Evolutionary conservation across 23 red algal species (phyloP).

Genomic region (Gracilariopsis chorda): DNA sequence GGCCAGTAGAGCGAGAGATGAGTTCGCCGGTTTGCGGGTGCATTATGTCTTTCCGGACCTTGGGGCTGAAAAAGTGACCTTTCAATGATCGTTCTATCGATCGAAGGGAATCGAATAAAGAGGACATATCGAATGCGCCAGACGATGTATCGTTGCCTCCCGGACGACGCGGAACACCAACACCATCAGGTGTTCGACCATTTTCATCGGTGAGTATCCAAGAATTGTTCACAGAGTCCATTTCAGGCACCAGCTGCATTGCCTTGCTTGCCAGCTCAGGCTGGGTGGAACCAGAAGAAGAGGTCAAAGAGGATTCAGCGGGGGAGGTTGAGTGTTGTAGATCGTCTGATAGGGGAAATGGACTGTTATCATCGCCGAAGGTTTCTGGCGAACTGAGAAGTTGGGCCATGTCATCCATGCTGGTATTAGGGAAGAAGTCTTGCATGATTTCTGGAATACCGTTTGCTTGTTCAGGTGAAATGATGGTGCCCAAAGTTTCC

Average conservation of each 20-base stretch:
- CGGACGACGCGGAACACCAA: conserved; percentile 34
- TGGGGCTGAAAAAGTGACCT: conserved; percentile 33
- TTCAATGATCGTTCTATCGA: conserved; percentile 22
- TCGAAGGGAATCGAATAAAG: conserved; percentile 10
- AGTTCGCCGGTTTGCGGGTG: conserved; percentile 51
- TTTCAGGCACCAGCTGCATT: neutral
- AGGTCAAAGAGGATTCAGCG: neutral
- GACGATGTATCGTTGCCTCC: conserved; percentile 40
- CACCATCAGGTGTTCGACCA: conserved; percentile 26
- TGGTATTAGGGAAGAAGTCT: conserved; percentile 14
- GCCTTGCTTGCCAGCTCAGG: neutral
- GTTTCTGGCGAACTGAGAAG: neutral
- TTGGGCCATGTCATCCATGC: neutral
- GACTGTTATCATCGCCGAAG: neutral
- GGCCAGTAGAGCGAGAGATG: conserved; percentile 28
- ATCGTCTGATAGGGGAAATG: neutral
- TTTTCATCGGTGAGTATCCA: neutral
- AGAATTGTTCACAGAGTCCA: neutral
- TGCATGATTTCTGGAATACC: conserved; percentile 34
- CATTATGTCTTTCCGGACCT: conserved; percentile 52
- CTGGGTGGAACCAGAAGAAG: neutral
- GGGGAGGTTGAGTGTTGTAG: neutral
- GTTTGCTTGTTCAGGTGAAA: conserved; percentile 1
- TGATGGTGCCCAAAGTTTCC: conserved; percentile 40
- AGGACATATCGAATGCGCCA: conserved; percentile 20